Evolutionary conservation across 106 monocot species (phyloP), one percentile per base, ranked within the genome.

Genomic region (Phalaenopsis equestris): DNA sequence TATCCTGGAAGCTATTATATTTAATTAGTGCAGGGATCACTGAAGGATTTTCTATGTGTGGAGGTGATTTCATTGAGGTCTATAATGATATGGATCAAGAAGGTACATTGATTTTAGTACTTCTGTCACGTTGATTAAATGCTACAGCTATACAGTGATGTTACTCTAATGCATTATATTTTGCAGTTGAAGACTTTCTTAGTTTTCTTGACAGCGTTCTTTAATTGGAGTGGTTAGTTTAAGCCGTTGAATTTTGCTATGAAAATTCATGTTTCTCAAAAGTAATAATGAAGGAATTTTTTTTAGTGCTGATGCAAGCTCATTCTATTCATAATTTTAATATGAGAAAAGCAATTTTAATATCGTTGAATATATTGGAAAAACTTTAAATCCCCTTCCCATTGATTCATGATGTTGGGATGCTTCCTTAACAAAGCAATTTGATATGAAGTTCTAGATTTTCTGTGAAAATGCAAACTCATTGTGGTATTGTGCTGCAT

Each of bases 1-100:
- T 76, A 76, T 76, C 2, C 0, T 76, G 0, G 8, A 42, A 76
- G 49, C 19, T 24, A 76, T 67, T 85, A 38, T 76, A 45, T 81
- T 0, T 37, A 46, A 86, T 67, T 88, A 99, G 98, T 86, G 92
- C 94, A 84, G 98, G 92, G 68, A 99, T 99, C 64, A 93, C 92
- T 58, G 98, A 99, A 82, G 98, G 98, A 4, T 99, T 99, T 85
- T 99, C 94, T 37, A 99, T 99, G 98, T 99, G 98, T 84, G 98
- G 88, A 76, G 98, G 98, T 70, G 98, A 99, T 81, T 99, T 99
- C 93, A 92, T 99, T 73, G 98, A 94, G 81, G 98, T 99, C 36
- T 99, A 99, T 77, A 86, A 80, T 70, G 98, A 99, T 67, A 72
- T 55, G 85, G 86, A 83, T 75, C 98, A 99, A 84, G 85, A 91